Evolutionary conservation across 768 basidiomycete genomes (phyloP), one percentile per base, ranked within the genome.

Genomic region (Boletellus sp.): DNA sequence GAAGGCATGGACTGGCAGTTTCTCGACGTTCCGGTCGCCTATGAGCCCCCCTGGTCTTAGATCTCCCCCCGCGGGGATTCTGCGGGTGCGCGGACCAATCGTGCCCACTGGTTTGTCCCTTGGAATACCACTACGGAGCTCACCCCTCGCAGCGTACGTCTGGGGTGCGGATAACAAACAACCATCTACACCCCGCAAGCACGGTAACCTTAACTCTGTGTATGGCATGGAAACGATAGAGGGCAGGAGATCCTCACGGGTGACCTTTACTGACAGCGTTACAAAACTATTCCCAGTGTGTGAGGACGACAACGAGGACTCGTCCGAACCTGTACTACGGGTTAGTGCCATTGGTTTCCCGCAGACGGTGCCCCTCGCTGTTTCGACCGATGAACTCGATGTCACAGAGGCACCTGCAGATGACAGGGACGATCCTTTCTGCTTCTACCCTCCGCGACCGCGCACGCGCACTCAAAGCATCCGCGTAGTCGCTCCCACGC

Each of bases 111-210:
- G 74, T 32, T 35, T 80, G 48, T 78, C 75, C 1, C 71, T 86
- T 45, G 74, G 78, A 11, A 70, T 68, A 39, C 83, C 84, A 0
- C 65, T 72, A 53, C 70, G 60, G 20, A 75, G 76, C 48, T 84
- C 82, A 15, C 77, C 77, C 1, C 73, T 86, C 20, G 73, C 73
- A 5, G 60, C 59, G 47, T 61, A 62, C 43, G 61, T 60, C 24
- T 75, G 76, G 71, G 62, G 67, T 24, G 63, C 65, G 2, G 70
- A 72, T n/a, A 73, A 74, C n/a, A 64, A 57, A 33, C 70, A 65
- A 22, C 60, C 57, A 36, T 51, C 51, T 24, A 51, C 48, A 13
- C 46, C 45, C 2, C n/a, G 42, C 42, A 60, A 53, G 47, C 48
- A 59, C 45, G 59, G 58, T 47, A 51, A 46, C 19, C 52, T 67